Conservation (phyloP, 208 protist genomes). For the Vickermania ingenoplastis region DNA sequence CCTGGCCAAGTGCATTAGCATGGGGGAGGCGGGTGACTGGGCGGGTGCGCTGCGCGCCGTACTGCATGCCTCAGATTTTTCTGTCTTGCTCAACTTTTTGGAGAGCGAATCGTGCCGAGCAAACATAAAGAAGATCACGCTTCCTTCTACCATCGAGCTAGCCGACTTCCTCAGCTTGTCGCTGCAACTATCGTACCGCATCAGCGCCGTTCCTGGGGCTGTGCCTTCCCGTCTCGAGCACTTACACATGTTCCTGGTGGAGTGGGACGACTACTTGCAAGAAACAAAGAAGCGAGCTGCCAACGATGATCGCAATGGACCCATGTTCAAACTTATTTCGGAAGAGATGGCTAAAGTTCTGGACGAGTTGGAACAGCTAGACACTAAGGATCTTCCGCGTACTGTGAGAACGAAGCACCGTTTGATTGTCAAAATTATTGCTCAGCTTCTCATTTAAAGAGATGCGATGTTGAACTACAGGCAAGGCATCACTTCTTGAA, state of each 20-base stretch:
- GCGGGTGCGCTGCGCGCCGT: constrained; percentile 48
- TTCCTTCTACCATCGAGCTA: constrained; percentile 47
- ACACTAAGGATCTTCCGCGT: constrained; percentile 47
- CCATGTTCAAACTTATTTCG: constrained; percentile 44
- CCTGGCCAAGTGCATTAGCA: constrained; percentile 33
- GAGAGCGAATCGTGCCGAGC: constrained; percentile 62
- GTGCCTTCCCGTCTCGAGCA: constrained; percentile 64
- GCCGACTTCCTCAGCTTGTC: constrained; percentile 76
- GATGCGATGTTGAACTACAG: no score
- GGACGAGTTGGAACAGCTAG: constrained; percentile 30
- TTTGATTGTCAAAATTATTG: constrained; percentile 56
- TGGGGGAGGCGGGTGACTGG: constrained; percentile 64
- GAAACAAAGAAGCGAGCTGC: constrained; percentile 40
- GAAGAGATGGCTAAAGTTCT: constrained; percentile 49
- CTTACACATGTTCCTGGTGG: constrained; percentile 72
- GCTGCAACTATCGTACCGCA: constrained; percentile 72
- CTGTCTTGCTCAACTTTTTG: constrained; percentile 70
- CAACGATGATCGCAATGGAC: constrained; percentile 22
- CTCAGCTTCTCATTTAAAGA: constrained; percentile 26
- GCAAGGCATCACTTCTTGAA: no score
- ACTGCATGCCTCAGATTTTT: constrained; percentile 62
- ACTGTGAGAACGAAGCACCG: no score
- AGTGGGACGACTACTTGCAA: constrained; percentile 80
- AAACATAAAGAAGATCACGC: constrained; percentile 40
- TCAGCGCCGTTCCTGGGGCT: constrained; percentile 29